Evolutionary conservation across 257 asterid species (phyloP), one percentile per base, ranked within the genome.

Genomic region (Nicotiana tabacum): DNA sequence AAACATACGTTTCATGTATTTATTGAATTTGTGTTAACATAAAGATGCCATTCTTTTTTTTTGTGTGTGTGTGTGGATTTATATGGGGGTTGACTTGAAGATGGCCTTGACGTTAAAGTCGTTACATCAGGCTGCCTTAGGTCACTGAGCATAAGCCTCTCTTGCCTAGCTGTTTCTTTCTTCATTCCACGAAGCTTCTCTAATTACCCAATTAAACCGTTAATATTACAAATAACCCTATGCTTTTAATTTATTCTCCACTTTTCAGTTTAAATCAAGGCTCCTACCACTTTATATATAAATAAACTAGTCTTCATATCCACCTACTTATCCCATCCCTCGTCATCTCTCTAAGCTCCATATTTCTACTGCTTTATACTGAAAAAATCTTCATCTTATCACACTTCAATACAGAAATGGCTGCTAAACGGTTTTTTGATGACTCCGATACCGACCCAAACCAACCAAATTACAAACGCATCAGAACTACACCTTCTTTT

Each of bases 351-450:
- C 27, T 30, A 21, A 62, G 18, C 68, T 62, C 68, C 65, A 7
- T 7, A 7, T 17, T 58, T 58, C 7, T 1, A 61, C 6, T 61
- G 13, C 17, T 11, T 64, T 11, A 1, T 12, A 3, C n/a, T 68
- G 2, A 53, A 57, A 72, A 27, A 5, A 1, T 24, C 43, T 27
- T 48, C 16, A 27, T 24, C 80, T 74, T 27, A 74, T 27, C 21
- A 48, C 13, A 8, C 2, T 3, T 21, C 32, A 21, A 61, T 1
- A 9, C 0, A 61, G 1, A 66, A 81, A 92, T 93, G 97, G 91
- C 95, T 21, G 92, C 91, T 2, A 93, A 93, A 86, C 89, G 97
- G 60, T 81, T 82, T 11, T 78, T 77, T 24, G 86, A 83, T 24
- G 87, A 83, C 53, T 62, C 85, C 37, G 87, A 82, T 27, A 81